Base-by-base conservation (phyloP, 2,329 filamentous ascomycete species). In the Colletotrichum sp. region DNA sequence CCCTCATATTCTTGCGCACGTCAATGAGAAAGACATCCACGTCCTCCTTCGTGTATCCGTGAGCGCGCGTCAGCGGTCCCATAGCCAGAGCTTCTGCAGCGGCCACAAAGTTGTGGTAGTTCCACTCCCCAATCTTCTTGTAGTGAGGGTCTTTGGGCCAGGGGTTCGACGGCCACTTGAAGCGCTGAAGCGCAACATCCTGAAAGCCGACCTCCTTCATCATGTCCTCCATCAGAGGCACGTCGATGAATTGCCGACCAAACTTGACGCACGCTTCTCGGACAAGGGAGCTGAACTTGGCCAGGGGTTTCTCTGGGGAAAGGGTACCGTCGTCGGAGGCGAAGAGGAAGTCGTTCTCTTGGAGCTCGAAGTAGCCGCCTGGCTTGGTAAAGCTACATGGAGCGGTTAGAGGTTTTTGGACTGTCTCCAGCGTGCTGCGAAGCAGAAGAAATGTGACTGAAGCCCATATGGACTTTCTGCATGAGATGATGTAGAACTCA, bases 331-430 rank as follows among this genome's bases (percentile, higher is more conserved):
- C 88, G 58, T 89, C 87, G 48, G 79, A 86, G 16, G 79, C 80
- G 0, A 84, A 78, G 1, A 81, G 80, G 10, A 85, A 83, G 26
- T 84, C 80, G 5, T 85, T 82, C 38, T 90, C 88, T 24, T 87
- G 83, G 3, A 85, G 79, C 75, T 89, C 87, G 30, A 87, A 80
- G 68, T 79, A 82, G 5, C 87, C 90, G 13, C 90, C 91, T 0
- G 91, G 88, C 80, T 70, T 88, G 88, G 60, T 83, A 81, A 73
- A 91, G 84, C 61, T 62, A 21, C 8, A 6, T n/a, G 12, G 16
- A 43, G 9, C 2, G 36, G 38, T 43, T 43, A 43, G 38, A 9
- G 4, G 1, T 0, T 18, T 43, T n/a, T 9, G 38, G 8, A 43
- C 8, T 43, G 38, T n/a, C 8, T 43, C 4, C 36, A 43, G 36